Base-by-base conservation (phyloP, 805 yeast genomes). In the Saitoella complicata region DNA sequence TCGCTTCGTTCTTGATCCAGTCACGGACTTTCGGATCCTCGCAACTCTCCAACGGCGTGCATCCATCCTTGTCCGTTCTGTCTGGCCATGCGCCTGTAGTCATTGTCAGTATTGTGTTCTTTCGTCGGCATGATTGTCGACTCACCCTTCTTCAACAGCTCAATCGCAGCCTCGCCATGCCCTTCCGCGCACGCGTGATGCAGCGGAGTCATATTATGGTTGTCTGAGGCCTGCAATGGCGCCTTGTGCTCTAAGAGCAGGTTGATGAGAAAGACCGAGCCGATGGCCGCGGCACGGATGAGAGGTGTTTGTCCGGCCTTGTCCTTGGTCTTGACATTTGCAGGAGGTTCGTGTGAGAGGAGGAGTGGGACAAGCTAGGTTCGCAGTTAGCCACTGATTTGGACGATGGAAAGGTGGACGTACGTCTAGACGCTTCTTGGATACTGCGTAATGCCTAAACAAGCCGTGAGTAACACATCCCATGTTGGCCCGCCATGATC, bases 101-200 rank as follows among this genome's bases (percentile, higher is more conserved):
- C 2, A 21, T 21, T 21, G 21, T 21, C 21, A 21, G 21, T 4
- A 21, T 21, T 21, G 21, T 21, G 21, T 21, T 21, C 21, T 21
- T 21, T 21, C 21, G 4, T 21, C 21, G 21, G 21, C 4, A 21
- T 21, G 21, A 21, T 21, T 21, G 21, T 21, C 21, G 21, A 21
- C 21, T 21, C 95, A 0, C 88, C 88, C 5, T 69, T 64, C 43
- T 55, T 67, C 1, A 78, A 75, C 40, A 87, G 62, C 33, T 65
- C 55, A 1, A 76, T 66, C 0, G 82, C 94, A 7, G 75, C 73
- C 47, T 82, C 94, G 1, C 80, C 86, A 53, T 78, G 78, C 0
- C 95, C 95, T 60, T 87, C 97, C 0, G 94, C 85, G 45, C 80
- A 62, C 0, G 96, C 95, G 60, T 84, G 94, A 58, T 84, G 94